Evolutionary conservation across 2,329 filamentous ascomycete genomes (phyloP).

Genomic region (Penicillium sp.): DNA sequence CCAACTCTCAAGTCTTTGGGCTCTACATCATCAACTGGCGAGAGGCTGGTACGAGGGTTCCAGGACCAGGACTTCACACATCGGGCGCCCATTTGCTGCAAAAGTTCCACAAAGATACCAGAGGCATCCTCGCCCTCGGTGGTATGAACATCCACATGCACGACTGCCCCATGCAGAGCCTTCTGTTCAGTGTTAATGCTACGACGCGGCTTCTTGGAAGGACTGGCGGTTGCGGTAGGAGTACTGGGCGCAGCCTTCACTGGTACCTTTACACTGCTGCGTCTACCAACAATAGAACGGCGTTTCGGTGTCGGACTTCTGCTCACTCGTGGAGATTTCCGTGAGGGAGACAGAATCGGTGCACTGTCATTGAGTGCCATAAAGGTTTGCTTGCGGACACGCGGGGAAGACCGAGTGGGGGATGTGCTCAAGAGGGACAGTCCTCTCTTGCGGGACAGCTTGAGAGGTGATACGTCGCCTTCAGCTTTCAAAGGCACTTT

Average conservation of each 20-base stretch:
- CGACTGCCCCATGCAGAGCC: conserved; percentile 67
- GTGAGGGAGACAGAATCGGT: conserved; percentile 29
- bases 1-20: conserved; percentile 56
- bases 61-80: conserved; percentile 75
- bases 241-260: conserved; percentile 11
- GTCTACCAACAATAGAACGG: conserved; percentile 14
- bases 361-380: conserved; percentile 21
- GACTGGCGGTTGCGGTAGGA: conserved; percentile 22
- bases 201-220: conserved; percentile 30
- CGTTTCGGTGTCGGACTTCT: conserved; percentile 22
- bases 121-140: conserved; percentile 78
- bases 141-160: conserved; percentile 81
- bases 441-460: conserved; percentile 46
- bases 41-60: conserved; percentile 56
- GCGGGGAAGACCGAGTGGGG: conserved; percentile 34
- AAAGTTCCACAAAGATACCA: conserved; percentile 74
- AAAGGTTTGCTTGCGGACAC: conserved; percentile 24
- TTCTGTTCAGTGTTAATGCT: conserved; percentile 24
- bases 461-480: conserved; percentile 50
- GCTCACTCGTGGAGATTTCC: conserved; percentile 22
- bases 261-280: conserved; percentile 9
- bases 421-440: conserved; percentile 53
- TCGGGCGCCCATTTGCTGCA: conserved; percentile 76
- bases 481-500: conserved; percentile 73
- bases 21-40: conserved; percentile 33